Evolutionary conservation across 2,329 filamentous ascomycete species (phyloP), one percentile per base, ranked within the genome.

Genomic region (Fusarium sterilihyphosum): DNA sequence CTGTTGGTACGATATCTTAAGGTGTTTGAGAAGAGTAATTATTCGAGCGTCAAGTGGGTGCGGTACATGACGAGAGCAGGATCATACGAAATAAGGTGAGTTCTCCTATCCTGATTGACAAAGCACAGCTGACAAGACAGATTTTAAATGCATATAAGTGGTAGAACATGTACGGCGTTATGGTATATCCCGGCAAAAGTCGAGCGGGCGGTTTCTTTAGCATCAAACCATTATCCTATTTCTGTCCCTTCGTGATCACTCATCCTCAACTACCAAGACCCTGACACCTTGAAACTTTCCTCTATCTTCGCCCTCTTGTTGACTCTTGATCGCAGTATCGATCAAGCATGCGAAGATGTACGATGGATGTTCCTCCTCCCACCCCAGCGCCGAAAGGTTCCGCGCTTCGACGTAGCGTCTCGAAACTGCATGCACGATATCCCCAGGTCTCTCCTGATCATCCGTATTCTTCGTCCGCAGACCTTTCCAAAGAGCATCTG

Each of bases 21-120:
- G 85, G 96, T 99, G 4, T 99, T 99, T 85, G 96, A 99, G 86
- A 99, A 99, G 91, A 96, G 91, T 84, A 98, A 98, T 84, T 99
- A 99, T 83, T 97, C 94, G 73, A 98, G 95, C 81, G 96, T 99
- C 56, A 99, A 99, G 84, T 99, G 96, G 96, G 96, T 99, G 78
- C 88, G 96, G 78, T 99, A 99, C 84, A 98, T 99, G 96, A 99
- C 96, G 24, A 91, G 96, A 76, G 96, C 96, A 22, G 96, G 96
- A 35, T 98, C 95, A 83, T 99, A 99, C 83, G 96, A 99, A 85
- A 98, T 99, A 82, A 89, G 95, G 92, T 97, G 76, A 78, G 84
- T 54, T 8, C 10, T 26, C 13, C n/a, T 10, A 20, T 33, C 33
- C 26, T 17, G 17, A 18, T 24, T n/a, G 5, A 14, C 24, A 43